Evolutionary conservation across 169 alveolate species (phyloP), one percentile per base, ranked within the genome.

Genomic region (Cytauxzoon felis): DNA sequence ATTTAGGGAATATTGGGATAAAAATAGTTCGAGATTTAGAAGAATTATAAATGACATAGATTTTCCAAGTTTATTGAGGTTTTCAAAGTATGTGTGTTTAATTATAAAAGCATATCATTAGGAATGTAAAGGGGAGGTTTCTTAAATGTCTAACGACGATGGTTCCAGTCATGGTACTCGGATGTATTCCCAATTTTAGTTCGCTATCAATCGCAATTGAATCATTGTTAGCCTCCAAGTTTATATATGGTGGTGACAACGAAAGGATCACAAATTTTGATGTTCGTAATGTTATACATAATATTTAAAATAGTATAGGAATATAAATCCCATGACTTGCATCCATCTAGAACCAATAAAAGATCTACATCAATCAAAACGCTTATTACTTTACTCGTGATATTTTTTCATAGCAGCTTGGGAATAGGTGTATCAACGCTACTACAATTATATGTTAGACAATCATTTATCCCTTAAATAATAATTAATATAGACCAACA

Each of bases 181-280:
- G 85, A 54, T 27, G 64, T 13, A 47, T 75, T 50, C 81, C 79
- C n/a, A 59, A 66, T 40, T 38, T 63, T 3, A 47, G 79, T 6
- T 26, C 84, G 1, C 21, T 40, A 29, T 75, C 81, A 19, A 23
- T 66, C 21, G 83, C 66, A 13, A 16, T 65, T 3, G 64, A 65
- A 18, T 34, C 56, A 26, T 47, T 75, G 36, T 13, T 64, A 24
- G 85, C 85, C 8, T 52, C 73, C 18, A 64, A 42, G 26, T 52
- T 75, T 45, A 75, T 75, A 18, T 75, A 51, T 36, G 53, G 45
- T 23, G 79, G 85, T 16, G 80, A 63, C 29, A 38, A 56, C 23
- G 45, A 6, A 3, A 54, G 24, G 1, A 33, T 18, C 19, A n/a
- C 42, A 6, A 0, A 36, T 3, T 24, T 23, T 27, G 43, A 23